These are phyloP conservation scores for Coemansia aciculifera DNA, from an alignment of 192 early-diverging fungal species.

Conservation along the genomic window DNA sequence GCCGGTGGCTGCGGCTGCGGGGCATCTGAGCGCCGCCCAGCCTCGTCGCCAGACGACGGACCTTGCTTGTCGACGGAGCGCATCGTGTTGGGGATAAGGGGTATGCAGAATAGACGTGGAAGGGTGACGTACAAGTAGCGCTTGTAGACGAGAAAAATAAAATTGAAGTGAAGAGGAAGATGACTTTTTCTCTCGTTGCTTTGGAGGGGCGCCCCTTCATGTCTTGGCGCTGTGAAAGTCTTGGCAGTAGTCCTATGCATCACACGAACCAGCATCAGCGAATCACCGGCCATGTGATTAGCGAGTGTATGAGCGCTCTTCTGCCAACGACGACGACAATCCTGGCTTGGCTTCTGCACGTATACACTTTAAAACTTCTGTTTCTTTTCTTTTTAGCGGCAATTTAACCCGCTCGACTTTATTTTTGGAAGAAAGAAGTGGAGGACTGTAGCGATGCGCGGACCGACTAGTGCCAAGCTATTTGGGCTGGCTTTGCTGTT, in stretches of 20 bases:
- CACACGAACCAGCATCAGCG: not conserved
- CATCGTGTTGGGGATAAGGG: not conserved
- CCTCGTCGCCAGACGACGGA: not conserved
- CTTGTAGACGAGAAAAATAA: not conserved
- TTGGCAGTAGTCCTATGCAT: not conserved
- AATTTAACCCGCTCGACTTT: too few species aligned
- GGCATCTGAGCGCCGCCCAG: not conserved
- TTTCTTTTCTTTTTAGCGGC: not conserved
- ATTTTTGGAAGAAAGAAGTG: not conserved
- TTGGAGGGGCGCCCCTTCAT: not conserved
- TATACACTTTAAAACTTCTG: too few species aligned
- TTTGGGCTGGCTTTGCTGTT: not conserved
- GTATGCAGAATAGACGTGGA: not conserved
- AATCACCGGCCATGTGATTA: not conserved
- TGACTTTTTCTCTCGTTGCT: not conserved
- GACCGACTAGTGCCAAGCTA: not conserved
- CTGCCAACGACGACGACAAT: not conserved
- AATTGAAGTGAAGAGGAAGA: not conserved
- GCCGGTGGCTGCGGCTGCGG: slow-evolving; percentile 5
- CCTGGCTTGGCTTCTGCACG: not conserved
- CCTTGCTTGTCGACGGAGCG: slow-evolving; percentile 2
- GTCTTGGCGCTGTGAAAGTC: not conserved
- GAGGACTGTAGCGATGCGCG: not conserved
- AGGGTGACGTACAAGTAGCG: not conserved
- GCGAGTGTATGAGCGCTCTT: not conserved